Base-by-base conservation (phyloP, 495 filamentous ascomycete species). In the Talaromyces proteolyticus region DNA sequence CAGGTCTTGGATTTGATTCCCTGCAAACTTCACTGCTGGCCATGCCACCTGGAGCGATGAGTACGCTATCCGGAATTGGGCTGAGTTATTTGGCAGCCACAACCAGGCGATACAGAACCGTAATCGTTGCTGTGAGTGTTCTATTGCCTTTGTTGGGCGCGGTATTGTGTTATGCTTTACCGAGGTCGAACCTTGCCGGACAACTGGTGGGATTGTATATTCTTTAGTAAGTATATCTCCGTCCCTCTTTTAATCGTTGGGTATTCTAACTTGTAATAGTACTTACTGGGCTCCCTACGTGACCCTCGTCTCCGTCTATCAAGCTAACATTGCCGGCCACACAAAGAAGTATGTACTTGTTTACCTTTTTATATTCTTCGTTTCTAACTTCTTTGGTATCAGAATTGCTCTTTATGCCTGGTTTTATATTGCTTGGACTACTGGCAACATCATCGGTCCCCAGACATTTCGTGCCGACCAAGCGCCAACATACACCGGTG, bases 391-490 rank as follows among this genome's bases (percentile, higher is more conserved):
- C 8, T 8, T 14, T 34, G 14, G 14, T 14, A 12, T 1, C 29
- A 34, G 29, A 34, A 34, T 34, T 14, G 29, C 29, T 8, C 29
- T 34, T 14, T 34, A 34, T 14, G 29, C 29, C 8, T 34, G 29
- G 29, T 34, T 34, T 14, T 34, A 34, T 14, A 34, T 34, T 14
- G 29, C 29, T 14, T 34, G 29, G 29, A 34, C 29, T 4, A 34
- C 29, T 1, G 29, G 29, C 29, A 85, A 80, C 54, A 84, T 86
- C 53, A 83, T 86, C 57, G 80, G 83, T 0, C 81, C 82, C 3
- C 82, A 86, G 60, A 78, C 85, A 3, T 87, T 87, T 56, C 75
- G 75, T 41, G 65, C 68, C 0, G 63, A 56, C 8, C 80, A 85
- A 56, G 78, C 76, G 6, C 84, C 83, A 0, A 34, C 29, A 1